Conservation (phyloP, 176 grass and related monocot genomes). For the Lolium multiflorum region DNA sequence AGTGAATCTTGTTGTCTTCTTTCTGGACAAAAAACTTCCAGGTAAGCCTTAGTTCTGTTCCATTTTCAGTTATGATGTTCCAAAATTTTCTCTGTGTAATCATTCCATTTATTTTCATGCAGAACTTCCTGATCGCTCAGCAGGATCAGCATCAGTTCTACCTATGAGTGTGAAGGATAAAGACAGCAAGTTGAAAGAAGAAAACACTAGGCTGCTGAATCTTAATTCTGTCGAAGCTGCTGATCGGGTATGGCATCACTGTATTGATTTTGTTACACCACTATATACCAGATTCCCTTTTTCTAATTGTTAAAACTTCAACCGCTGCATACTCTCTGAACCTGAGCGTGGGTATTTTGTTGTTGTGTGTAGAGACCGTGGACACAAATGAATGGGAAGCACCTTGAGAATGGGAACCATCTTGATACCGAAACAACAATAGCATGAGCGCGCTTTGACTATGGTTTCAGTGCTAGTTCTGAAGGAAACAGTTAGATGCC, state of each 20-base stretch:
- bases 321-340: background rate
- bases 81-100: background rate
- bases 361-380: conserved; percentile 59
- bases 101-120: conserved; percentile 12
- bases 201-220: conserved; percentile 62
- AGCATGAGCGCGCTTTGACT: conserved; percentile 24
- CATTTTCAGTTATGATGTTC: background rate
- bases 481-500: conserved; percentile 20
- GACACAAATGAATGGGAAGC: conserved; percentile 77
- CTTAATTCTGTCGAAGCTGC: conserved; percentile 65
- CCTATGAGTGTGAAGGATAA: conserved; percentile 78
- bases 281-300: background rate
- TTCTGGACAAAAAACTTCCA: conserved; percentile 79
- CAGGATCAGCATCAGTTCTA: conserved; percentile 55
- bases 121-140: conserved; percentile 87
- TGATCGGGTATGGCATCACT: conserved; percentile 66
- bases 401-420: conserved; percentile 46
- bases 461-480: conserved; percentile 26
- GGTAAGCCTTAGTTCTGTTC: conserved; percentile 41
- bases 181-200: conserved; percentile 73
- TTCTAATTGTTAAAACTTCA: background rate
- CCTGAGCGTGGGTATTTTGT: background rate
- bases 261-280: background rate
- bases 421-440: conserved; percentile 37
- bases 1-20: conserved; percentile 92